Evolutionary conservation across 1,284 basidiomycete genomes (phyloP).

Genomic region (Tylopilus sp.): DNA sequence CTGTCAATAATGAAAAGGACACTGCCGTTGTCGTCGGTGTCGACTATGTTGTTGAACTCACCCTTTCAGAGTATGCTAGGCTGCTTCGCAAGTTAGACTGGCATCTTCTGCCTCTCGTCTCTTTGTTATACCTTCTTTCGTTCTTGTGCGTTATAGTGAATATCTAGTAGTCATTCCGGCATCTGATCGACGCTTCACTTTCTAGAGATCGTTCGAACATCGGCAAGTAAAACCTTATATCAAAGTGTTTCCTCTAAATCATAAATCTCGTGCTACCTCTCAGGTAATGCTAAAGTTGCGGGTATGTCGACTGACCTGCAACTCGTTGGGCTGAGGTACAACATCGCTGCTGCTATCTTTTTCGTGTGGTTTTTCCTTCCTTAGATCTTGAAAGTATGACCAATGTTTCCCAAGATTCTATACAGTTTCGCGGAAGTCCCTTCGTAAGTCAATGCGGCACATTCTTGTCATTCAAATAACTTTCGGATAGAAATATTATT

Average conservation of each 20-base stretch:
- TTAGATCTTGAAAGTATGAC: not conserved
- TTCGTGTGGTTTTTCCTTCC: slow-evolving; percentile 38
- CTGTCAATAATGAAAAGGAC: slow-evolving; percentile 18
- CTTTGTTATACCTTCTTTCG: slow-evolving; percentile 58
- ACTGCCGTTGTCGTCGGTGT: not conserved
- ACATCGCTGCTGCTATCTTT: slow-evolving; percentile 49
- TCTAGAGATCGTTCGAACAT: slow-evolving; percentile 39
- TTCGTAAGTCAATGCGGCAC: slow-evolving; percentile 37
- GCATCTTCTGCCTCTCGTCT: slow-evolving; percentile 50
- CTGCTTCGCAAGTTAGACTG: slow-evolving; percentile 50
- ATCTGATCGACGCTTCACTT: not conserved
- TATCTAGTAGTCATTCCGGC: not conserved
- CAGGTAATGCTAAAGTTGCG: slow-evolving; percentile 38
- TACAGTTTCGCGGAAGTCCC: slow-evolving; percentile 50
- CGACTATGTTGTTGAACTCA: slow-evolving; percentile 11
- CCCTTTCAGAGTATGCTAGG: slow-evolving; percentile 34
- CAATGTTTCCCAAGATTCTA: slow-evolving; percentile 34
- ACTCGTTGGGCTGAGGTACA: slow-evolving; percentile 44
- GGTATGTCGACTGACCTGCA: slow-evolving; percentile 43
- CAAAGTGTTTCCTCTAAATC: not conserved
- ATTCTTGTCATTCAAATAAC: slow-evolving; percentile 4
- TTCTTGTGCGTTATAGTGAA: slow-evolving; percentile 43
- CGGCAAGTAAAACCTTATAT: slow-evolving; percentile 18
- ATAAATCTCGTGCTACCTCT: not conserved
- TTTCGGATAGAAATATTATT: slow-evolving; percentile 41